Conservation (phyloP, 257 asterid species). For the Solanum tacnaense region DNA sequence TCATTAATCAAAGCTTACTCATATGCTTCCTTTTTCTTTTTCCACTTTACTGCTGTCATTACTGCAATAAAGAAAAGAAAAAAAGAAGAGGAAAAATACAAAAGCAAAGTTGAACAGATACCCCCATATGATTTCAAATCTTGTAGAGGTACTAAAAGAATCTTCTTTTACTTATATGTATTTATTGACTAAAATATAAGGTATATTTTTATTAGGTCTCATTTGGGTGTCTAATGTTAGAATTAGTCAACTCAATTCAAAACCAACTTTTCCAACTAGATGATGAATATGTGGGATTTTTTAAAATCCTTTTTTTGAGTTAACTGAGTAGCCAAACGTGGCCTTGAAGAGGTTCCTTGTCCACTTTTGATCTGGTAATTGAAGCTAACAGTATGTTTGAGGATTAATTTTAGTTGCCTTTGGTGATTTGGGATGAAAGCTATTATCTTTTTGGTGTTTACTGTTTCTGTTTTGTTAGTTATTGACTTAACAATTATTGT, state of each 20-base stretch:
- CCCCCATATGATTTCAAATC: background rate
- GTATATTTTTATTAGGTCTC: background rate
- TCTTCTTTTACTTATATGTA: background rate
- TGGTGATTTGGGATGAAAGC: background rate
- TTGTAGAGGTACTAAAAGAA: background rate
- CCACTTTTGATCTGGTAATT: background rate
- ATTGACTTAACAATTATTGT: background rate
- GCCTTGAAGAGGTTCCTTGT: background rate
- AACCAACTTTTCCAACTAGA: background rate
- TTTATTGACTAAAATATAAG: background rate
- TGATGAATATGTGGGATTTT: background rate
- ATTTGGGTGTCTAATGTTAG: background rate
- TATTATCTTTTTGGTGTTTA: background rate
- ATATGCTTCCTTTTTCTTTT: background rate
- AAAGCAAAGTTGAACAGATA: background rate
- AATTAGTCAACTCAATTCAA: background rate
- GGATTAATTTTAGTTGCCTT: background rate
- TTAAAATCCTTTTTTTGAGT: background rate
- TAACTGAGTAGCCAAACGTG: background rate
- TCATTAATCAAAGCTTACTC: background rate
- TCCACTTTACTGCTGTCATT: background rate
- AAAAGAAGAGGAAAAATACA: background rate
- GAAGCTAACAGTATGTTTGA: background rate
- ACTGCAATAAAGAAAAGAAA: background rate
- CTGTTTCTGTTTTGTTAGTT: background rate